A percentile compares a stretch with the other conserved stretches of the same genome.
Evolutionary conservation across 768 basidiomycete species (phyloP).

Genomic region (Auriculariales sp.): DNA sequence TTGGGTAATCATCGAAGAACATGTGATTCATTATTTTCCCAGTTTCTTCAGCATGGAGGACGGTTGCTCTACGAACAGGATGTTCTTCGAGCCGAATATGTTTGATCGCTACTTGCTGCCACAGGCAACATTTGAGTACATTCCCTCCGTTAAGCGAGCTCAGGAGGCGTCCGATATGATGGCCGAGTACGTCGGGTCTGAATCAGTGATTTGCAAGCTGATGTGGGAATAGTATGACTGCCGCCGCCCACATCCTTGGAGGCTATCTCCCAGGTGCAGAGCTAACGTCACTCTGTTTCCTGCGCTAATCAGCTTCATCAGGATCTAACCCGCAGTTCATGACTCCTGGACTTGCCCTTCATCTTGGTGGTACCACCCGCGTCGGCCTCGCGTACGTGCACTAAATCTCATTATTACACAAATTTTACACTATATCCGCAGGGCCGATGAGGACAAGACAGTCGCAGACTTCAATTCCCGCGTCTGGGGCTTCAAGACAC

Average conservation of each 20-base stretch:
- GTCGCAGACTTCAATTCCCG: conserved; percentile 15
- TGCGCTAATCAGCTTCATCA: not conserved
- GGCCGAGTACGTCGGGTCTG: conserved; percentile 9
- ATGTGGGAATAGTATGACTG: conserved; percentile 12
- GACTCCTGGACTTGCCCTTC: conserved; percentile 14
- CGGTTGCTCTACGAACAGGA: conserved; percentile 7
- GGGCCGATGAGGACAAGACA: conserved; percentile 8
- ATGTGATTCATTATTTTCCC: not conserved
- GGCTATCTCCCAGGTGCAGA: conserved; percentile 17
- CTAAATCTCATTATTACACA: too few species aligned
- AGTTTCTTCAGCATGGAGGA: conserved; percentile 14
- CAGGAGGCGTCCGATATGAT: conserved; percentile 9
- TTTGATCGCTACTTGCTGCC: conserved; percentile 20
- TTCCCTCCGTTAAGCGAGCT: conserved; percentile 5
- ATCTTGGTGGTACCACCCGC: conserved; percentile 8
- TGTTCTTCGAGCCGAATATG: conserved; percentile 9
- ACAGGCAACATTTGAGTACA: conserved; percentile 18
- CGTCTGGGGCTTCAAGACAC: conserved; percentile 14
- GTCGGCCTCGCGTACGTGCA: not conserved
- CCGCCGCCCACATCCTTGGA: conserved; percentile 17
- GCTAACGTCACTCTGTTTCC: not conserved
- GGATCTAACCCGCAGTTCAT: conserved; percentile 18
- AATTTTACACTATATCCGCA: too few species aligned
- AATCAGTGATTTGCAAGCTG: not conserved
- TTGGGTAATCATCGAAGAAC: not conserved